Conservation (phyloP, 129 eudicot genomes). For the Dittrichia graveolens region DNA sequence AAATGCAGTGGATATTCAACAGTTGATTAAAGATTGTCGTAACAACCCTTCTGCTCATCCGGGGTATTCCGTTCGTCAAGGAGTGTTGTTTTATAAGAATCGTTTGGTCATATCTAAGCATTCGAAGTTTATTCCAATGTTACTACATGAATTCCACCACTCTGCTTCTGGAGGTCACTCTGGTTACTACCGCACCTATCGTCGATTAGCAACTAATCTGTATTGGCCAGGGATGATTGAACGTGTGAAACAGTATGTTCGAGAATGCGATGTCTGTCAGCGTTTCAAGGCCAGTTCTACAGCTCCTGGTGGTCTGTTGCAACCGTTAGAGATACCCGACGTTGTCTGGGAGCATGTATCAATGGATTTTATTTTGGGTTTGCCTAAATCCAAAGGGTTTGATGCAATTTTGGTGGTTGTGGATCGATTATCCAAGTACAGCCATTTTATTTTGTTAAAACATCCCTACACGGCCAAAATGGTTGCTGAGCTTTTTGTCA, state of each 20-base stretch:
- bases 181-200: no score
- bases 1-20: not conserved
- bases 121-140: not conserved
- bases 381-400: no score
- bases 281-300: not conserved
- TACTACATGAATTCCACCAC: not conserved
- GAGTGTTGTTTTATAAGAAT: not conserved
- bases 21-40: not conserved
- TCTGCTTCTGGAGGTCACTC: no score
- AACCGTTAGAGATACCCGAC: not conserved
- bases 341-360: conserved; percentile 6
- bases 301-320: not conserved
- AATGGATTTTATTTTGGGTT: not conserved
- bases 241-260: no score
- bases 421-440: conserved; percentile 6
- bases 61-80: not conserved
- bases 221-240: no score
- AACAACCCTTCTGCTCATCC: not conserved
- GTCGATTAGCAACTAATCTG: no score
- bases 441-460: conserved; percentile 11
- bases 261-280: no score
- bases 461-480: conserved; percentile 19
- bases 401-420: no score
- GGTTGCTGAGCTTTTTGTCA: not conserved
- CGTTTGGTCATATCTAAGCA: not conserved